Conservation (phyloP, 257 asterid species). For the Salvia splendens region DNA sequence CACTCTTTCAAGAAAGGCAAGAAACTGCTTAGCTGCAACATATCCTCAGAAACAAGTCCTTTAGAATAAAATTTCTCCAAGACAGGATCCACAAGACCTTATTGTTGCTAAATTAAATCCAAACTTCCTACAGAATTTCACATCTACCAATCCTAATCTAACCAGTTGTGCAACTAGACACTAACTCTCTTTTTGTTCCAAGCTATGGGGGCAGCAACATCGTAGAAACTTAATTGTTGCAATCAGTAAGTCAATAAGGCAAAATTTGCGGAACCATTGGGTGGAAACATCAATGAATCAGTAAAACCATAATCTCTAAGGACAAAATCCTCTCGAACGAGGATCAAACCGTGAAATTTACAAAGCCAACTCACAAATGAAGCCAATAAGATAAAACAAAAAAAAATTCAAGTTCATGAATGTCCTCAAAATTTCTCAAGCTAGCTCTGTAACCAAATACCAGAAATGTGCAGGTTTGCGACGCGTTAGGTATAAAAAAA, state of each 20-base stretch:
- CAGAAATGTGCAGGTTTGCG: background rate
- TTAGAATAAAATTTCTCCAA: background rate
- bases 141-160: background rate
- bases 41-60: too few species aligned
- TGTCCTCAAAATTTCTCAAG: background rate
- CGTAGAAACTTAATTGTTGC: background rate
- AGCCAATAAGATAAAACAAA: background rate
- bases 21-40: too few species aligned
- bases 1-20: too few species aligned
- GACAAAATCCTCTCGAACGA: background rate
- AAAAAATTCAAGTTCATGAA: background rate
- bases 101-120: background rate
- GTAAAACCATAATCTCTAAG: background rate
- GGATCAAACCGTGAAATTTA: background rate
- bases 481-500: constrained; percentile 17
- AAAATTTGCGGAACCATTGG: background rate
- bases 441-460: constrained; percentile 15
- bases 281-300: background rate
- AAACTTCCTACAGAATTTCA: background rate
- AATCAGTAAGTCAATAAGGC: constrained; percentile 16
- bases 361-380: constrained; percentile 9
- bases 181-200: background rate
- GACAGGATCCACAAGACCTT: background rate
- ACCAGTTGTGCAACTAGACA: background rate
- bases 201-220: too few species aligned